Conservation (phyloP, 768 basidiomycete genomes). For the Lentinula guzmanii region DNA sequence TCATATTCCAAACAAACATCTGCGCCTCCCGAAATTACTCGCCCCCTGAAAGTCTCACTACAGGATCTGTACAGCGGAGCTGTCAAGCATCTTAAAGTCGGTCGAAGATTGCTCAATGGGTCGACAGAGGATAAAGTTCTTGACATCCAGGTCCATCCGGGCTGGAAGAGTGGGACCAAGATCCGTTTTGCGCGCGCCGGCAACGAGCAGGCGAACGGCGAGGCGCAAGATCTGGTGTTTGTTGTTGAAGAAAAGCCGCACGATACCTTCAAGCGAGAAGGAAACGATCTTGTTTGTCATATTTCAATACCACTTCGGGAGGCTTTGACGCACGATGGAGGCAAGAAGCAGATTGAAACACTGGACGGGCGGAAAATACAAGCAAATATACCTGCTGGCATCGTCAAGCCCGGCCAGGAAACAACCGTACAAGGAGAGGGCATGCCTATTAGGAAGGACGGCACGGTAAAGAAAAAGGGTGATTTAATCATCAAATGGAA, state of each 20-base stretch:
- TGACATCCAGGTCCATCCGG: constrained; percentile 75
- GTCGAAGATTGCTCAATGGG: constrained; percentile 66
- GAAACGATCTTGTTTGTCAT: constrained; percentile 67
- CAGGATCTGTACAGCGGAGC: constrained; percentile 83
- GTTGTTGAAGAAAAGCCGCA: constrained; percentile 96
- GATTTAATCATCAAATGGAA: constrained; percentile 83
- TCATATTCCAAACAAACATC: constrained; percentile 16
- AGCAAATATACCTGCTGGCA: constrained; percentile 55
- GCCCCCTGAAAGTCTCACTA: constrained; percentile 79
- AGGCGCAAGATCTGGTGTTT: constrained; percentile 89
- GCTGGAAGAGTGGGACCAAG: constrained; percentile 97
- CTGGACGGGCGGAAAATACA: constrained; percentile 80
- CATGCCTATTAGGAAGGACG: constrained; percentile 87
- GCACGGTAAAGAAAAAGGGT: constrained; percentile 64
- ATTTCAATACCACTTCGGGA: constrained; percentile 74
- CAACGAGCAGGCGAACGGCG: constrained; percentile 65
- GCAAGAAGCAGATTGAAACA: constrained; percentile 53
- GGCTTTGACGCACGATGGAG: constrained; percentile 58
- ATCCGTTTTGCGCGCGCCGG: constrained; percentile 84
- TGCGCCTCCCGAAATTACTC: constrained; percentile 58
- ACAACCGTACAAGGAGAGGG: constrained; percentile 72
- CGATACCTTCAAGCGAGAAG: constrained; percentile 65
- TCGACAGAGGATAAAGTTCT: constrained; percentile 80
- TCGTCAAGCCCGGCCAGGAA: constrained; percentile 75
- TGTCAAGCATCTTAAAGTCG: constrained; percentile 85